Conservation (phyloP, 2,329 filamentous ascomycete species). For the Talaromyces sp. region DNA sequence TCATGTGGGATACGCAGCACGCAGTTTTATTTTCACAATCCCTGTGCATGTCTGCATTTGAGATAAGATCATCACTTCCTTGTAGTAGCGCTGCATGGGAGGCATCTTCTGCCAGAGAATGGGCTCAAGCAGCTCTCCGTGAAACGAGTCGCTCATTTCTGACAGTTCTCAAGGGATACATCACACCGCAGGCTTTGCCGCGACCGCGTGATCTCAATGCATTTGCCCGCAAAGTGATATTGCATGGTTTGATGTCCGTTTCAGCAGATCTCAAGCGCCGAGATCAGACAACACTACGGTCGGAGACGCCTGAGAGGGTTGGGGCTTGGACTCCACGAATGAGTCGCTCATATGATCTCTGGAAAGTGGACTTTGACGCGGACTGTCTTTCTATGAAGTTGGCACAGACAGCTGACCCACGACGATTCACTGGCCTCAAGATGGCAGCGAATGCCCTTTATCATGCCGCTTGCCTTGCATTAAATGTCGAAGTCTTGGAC, state of each 20-base stretch:
- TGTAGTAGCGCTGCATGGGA: slow-evolving; percentile 62
- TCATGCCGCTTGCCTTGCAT: slow-evolving; percentile 59
- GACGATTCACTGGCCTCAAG: slow-evolving; percentile 52
- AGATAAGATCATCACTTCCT: slow-evolving; percentile 60
- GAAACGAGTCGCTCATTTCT: slow-evolving; percentile 51
- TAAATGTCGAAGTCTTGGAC: slow-evolving; percentile 63
- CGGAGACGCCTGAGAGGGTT: slow-evolving; percentile 36
- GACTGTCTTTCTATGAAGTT: slow-evolving; percentile 50
- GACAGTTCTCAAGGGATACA: slow-evolving; percentile 58
- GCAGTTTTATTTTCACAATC: slow-evolving; percentile 68
- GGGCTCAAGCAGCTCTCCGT: slow-evolving; percentile 48
- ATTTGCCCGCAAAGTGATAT: slow-evolving; percentile 56
- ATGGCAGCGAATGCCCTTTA: slow-evolving; percentile 60
- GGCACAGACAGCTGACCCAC: slow-evolving; percentile 32
- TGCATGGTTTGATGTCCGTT: slow-evolving; percentile 66
- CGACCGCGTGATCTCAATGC: slow-evolving; percentile 51
- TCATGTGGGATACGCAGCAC: slow-evolving; percentile 69
- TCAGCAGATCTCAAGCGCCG: slow-evolving; percentile 64
- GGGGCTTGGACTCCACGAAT: slow-evolving; percentile 58
- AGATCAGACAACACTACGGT: slow-evolving; percentile 63
- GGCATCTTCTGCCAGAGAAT: slow-evolving; percentile 55
- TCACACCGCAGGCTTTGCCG: slow-evolving; percentile 47
- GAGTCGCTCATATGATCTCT: slow-evolving; percentile 57
- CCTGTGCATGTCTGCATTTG: slow-evolving; percentile 67
- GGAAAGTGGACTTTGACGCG: slow-evolving; percentile 61